A percentile compares a stretch with the other conserved stretches of the same genome.
These are phyloP conservation scores for Scedosporium aurantiacum DNA, from an alignment of 2,329 filamentous ascomycete genomes.

Conservation along the genomic window DNA sequence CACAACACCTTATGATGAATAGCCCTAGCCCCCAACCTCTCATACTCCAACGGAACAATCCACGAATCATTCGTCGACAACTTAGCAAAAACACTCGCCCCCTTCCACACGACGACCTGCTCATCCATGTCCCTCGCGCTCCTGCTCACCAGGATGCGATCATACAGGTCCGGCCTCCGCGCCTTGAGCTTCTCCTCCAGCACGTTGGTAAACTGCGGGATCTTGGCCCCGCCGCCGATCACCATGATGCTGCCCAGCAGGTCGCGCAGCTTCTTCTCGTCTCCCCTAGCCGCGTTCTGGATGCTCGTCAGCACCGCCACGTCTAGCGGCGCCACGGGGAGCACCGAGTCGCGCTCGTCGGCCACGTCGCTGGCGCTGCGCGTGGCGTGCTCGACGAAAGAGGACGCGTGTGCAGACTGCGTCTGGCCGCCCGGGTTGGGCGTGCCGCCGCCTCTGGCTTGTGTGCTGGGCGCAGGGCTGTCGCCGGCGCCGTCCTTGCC, in stretches of 20 bases:
- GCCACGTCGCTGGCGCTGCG: conserved; percentile 44
- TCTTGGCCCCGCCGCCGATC: conserved; percentile 73
- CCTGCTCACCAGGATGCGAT: conserved; percentile 50
- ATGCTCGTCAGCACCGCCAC: conserved; percentile 84
- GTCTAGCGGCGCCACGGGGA: conserved; percentile 77
- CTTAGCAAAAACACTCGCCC: conserved; percentile 90
- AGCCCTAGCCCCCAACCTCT: conserved; percentile 69
- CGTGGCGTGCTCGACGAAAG: conserved; percentile 19
- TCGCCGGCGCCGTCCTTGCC: conserved; percentile 29
- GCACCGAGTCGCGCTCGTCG: conserved; percentile 63
- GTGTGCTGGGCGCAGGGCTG: conserved; percentile 37
- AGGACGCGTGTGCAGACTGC: conserved; percentile 2
- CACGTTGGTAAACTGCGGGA: conserved; percentile 66
- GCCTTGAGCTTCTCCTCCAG: conserved; percentile 73
- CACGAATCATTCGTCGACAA: conserved; percentile 89
- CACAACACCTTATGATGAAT: conserved; percentile 72
- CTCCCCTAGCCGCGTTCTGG: conserved; percentile 71
- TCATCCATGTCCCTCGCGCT: conserved; percentile 91
- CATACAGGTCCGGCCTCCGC: conserved; percentile 48
- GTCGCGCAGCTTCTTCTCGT: conserved; percentile 88
- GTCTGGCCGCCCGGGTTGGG: conserved; percentile 21
- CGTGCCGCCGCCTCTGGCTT: conserved; percentile 34
- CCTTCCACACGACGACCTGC: conserved; percentile 97
- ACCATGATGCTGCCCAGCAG: conserved; percentile 86
- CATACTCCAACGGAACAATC: conserved; percentile 81